Base-by-base conservation (phyloP, 169 alveolate genomes). In the Plasmodium malariae region DNA sequence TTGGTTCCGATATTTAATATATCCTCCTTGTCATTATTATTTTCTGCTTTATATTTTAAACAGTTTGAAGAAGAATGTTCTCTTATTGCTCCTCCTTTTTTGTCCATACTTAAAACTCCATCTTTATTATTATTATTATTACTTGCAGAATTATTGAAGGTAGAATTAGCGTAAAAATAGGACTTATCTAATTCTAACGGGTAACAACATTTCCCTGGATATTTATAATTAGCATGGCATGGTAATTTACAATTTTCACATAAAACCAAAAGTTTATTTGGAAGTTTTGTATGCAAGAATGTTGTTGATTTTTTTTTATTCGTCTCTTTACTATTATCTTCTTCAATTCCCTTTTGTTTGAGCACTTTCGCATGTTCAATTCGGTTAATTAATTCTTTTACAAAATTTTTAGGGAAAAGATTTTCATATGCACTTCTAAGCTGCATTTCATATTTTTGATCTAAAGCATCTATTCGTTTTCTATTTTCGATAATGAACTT, bases 181-280 rank as follows among this genome's bases (percentile, higher is more conserved):
- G 93, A 49, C 54, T 94, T 94, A 36, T 90, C 92, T 21, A 63
- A 17, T 62, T 94, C 96, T 60, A 80, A 83, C 21, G 95, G 95
- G 60, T 70, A 94, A 19, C 95, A 93, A 54, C 96, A 94, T 49
- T 91, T 91, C 2, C 92, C 94, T 21, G 95, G 95, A 60, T 94
- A 85, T 32, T 92, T 88, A 34, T 78, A 90, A 51, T 89, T 67
- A 57, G 93, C 94, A 80, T 94, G 96, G 45, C 93, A 86, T 19
- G 95, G 95, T 2, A 94, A 67, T 88, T 91, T 94, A 86, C 96
- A 94, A 49, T 94, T 94, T 37, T 94, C 96, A 68, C 96, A 94
- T 30, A 94, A 55, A n/a, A 88, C 87, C 12, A 94, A 74, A 63
- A 90, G 28, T 63, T 88, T 87, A 59, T 63, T 69, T 19, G 96